A percentile compares a stretch with the other conserved stretches of the same genome.
These are phyloP conservation scores for Vicia villosa DNA, from an alignment of 306 rosid species.

Conservation along the genomic window DNA sequence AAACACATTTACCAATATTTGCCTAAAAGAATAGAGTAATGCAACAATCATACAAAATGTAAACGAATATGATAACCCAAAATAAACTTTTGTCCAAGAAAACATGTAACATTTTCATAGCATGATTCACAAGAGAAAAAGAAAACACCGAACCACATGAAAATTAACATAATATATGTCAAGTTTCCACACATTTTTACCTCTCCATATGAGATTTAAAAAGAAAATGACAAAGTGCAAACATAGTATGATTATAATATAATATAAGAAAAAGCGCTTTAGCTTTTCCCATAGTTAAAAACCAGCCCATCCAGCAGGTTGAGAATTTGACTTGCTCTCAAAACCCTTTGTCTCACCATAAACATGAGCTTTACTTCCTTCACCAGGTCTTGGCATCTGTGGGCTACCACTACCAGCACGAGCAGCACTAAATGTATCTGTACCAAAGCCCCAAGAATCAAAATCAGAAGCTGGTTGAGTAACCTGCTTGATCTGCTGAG, in stretches of 20 bases:
- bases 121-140: conserved; percentile 45
- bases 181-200: conserved; percentile 39
- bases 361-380: conserved; percentile 52
- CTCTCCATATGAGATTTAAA: conserved; percentile 31
- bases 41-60: conserved; percentile 34
- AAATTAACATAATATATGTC: conserved; percentile 41
- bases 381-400: conserved; percentile 54
- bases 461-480: conserved; percentile 49
- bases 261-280: conserved; percentile 29
- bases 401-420: conserved; percentile 58
- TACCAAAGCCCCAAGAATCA: conserved; percentile 83
- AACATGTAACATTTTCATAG: conserved; percentile 35
- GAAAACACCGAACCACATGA: conserved; percentile 52
- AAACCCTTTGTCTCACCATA: conserved; percentile 49
- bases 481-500: conserved; percentile 56
- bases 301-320: conserved; percentile 99
- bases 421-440: conserved; percentile 65
- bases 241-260: conserved; percentile 12
- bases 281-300: conserved; percentile 51
- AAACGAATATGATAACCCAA: conserved; percentile 21
- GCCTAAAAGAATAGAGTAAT: neutral
- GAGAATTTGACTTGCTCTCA: conserved; percentile 65
- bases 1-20: neutral
- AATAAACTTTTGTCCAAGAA: conserved; percentile 29
- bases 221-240: conserved; percentile 22